These are phyloP conservation scores for Leptographium lundbergii DNA, from an alignment of 2,329 filamentous ascomycete genomes.

Conservation along the genomic window DNA sequence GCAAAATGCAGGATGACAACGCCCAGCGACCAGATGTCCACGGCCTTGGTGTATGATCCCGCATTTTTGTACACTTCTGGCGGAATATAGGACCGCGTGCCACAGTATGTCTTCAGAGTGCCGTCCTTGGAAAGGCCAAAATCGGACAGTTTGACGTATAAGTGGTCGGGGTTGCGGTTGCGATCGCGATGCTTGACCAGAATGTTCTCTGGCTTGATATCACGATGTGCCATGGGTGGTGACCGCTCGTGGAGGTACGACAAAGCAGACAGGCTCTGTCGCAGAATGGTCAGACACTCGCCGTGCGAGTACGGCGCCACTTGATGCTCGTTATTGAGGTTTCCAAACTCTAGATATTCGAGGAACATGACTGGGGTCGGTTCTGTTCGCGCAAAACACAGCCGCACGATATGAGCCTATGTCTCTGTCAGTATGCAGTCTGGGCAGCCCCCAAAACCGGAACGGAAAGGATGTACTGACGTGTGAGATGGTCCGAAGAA, in stretches of 20 bases:
- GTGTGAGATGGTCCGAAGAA: not conserved
- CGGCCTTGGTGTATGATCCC: not conserved
- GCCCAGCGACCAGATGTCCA: not conserved
- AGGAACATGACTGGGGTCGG: not conserved
- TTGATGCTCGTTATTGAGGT: not conserved
- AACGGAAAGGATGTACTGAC: not conserved
- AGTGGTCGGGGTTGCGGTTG: not conserved
- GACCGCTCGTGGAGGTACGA: not conserved
- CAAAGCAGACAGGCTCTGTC: not conserved
- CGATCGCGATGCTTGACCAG: not conserved
- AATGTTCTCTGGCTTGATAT: not conserved
- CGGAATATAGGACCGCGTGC: not conserved
- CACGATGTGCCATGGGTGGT: not conserved
- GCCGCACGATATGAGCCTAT: not conserved
- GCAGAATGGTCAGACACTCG: not conserved
- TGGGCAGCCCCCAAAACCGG: not conserved
- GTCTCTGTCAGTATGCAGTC: not conserved
- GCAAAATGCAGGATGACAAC: not conserved
- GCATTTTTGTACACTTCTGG: not conserved
- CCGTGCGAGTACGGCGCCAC: not conserved
- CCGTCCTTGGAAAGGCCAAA: not conserved
- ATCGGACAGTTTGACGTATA: not conserved
- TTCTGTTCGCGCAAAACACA: not conserved
- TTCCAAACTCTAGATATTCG: not conserved
- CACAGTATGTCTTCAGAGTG: not conserved